phyloP scores from a whole-genome alignment of 257 asterid species.

The Leptodermis oblonga region DNA sequence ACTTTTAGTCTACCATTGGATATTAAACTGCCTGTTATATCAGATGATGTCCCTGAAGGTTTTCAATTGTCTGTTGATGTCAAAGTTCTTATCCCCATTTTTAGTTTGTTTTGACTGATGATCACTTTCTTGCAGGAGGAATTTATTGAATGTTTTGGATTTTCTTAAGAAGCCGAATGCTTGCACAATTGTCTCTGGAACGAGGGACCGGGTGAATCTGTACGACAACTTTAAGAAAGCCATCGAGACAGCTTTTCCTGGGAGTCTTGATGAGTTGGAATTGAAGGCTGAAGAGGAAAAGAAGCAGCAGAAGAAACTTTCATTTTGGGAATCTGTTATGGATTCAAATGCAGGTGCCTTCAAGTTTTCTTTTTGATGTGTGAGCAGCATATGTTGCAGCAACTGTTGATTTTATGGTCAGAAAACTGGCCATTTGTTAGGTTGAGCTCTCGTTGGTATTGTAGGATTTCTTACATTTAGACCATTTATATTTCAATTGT shows the following conservation, averaged over 20 bases:
- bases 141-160: constrained; percentile 71
- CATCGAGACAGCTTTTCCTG: constrained; percentile 57
- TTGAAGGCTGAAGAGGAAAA: constrained; percentile 57
- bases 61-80: background rate
- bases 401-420: background rate
- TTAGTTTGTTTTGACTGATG: background rate
- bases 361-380: constrained; percentile 60
- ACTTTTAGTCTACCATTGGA: background rate
- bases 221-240: constrained; percentile 75
- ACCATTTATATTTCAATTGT: background rate
- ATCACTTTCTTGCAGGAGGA: constrained; percentile 67
- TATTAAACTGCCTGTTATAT: no score
- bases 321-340: constrained; percentile 85
- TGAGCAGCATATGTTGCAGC: no score
- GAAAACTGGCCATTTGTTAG: background rate
- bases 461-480: background rate
- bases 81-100: background rate
- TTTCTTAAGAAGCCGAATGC: constrained; percentile 92
- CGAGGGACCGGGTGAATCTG: constrained; percentile 75
- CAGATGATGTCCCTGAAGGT: no score
- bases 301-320: constrained; percentile 43
- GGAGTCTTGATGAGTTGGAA: constrained; percentile 51
- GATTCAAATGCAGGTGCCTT: constrained; percentile 88
- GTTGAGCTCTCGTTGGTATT: background rate
- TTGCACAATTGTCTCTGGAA: constrained; percentile 79